A percentile compares a stretch with the other conserved stretches of the same genome.
These are phyloP conservation scores for Globisporangium cederbergense DNA, from an alignment of 352 stramenopile species.

Conservation along the genomic window DNA sequence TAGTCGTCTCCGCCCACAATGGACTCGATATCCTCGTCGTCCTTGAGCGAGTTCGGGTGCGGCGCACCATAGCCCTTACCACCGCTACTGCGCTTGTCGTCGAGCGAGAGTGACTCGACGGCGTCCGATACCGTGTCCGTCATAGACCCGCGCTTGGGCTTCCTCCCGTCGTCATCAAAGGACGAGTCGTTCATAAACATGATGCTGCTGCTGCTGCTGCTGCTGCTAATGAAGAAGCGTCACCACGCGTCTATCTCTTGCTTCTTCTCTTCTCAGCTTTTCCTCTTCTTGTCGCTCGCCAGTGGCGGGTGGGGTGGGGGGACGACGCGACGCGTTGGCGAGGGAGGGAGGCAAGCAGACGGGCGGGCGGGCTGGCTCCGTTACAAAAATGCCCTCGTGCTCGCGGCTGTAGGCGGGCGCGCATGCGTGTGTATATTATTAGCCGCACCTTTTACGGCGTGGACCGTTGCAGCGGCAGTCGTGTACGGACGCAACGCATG, in stretches of 20 bases:
- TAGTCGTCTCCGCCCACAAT: conserved; percentile 50
- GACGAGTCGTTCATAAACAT: conserved; percentile 86
- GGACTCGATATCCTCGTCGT: conserved; percentile 71
- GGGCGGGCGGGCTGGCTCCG: background rate
- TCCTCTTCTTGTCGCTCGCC: conserved; percentile 5
- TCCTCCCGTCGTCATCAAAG: conserved; percentile 59
- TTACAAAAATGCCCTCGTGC: conserved; percentile 8
- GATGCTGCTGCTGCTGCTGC: conserved; percentile 32
- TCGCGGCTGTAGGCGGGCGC: background rate
- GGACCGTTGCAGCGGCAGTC: background rate
- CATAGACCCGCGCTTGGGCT: conserved; percentile 22
- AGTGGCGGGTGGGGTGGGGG: background rate
- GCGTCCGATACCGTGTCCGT: conserved; percentile 46
- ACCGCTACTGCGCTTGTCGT: conserved; percentile 36
- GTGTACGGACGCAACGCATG: conserved; percentile 4
- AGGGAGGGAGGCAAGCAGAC: background rate
- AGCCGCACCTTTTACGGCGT: background rate
- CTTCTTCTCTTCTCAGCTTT: background rate
- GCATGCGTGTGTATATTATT: background rate
- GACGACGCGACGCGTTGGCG: background rate
- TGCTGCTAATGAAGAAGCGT: background rate
- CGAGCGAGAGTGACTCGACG: conserved; percentile 59
- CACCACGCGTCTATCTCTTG: background rate
- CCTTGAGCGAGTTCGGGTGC: conserved; percentile 75
- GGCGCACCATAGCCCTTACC: conserved; percentile 27